A percentile compares a stretch with the other conserved stretches of the same genome.
These are phyloP conservation scores for Alternaria postmessia DNA, from an alignment of 2,329 filamentous ascomycete genomes.

Conservation along the genomic window DNA sequence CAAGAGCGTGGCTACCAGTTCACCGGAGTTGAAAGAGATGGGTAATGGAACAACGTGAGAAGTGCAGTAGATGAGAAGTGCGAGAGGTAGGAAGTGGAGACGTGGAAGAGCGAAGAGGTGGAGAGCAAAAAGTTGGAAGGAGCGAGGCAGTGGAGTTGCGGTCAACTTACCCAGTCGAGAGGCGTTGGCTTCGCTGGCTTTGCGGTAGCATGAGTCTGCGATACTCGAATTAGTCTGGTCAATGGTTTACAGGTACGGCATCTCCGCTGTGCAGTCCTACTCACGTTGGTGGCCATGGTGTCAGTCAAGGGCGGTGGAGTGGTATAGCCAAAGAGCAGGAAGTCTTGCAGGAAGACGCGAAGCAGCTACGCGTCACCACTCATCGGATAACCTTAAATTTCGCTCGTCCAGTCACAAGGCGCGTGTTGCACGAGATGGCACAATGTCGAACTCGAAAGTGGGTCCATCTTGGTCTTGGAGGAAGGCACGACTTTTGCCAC, in stretches of 20 bases:
- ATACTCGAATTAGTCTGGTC: neutral
- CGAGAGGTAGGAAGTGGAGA: neutral
- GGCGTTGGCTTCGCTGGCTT: neutral
- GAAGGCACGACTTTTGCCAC: neutral
- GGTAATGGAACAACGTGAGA: too few species aligned
- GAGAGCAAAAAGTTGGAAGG: neutral
- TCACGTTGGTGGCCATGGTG: neutral
- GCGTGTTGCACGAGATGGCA: too few species aligned
- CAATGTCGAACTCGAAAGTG: neutral
- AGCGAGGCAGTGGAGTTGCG: neutral
- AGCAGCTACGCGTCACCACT: neutral
- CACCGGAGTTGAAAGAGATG: neutral
- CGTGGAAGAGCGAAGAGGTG: neutral
- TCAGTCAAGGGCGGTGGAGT: neutral
- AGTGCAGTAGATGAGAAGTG: too few species aligned
- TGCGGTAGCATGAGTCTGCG: neutral
- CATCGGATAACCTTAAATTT: neutral
- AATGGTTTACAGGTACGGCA: neutral
- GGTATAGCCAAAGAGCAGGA: neutral
- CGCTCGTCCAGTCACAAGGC: neutral
- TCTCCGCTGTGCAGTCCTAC: neutral
- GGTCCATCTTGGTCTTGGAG: neutral
- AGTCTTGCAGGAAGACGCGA: neutral
- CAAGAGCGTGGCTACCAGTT: neutral
- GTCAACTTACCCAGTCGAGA: neutral